phyloP scores from a whole-genome alignment of 345 rosid genomes.

The Euphorbia tirucalli region DNA sequence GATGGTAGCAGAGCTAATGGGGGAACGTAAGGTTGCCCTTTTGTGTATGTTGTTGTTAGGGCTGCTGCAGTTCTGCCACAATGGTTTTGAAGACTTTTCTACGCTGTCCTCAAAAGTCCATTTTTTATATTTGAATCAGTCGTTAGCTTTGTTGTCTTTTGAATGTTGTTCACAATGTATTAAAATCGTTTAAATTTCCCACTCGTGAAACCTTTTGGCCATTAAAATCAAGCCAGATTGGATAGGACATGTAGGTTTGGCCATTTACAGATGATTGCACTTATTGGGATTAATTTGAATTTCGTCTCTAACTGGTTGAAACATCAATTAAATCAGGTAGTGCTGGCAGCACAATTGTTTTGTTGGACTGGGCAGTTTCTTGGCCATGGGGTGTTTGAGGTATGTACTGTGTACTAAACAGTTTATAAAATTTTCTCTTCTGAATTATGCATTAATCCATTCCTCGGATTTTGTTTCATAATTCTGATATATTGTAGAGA shows the following conservation, averaged over 20 bases:
- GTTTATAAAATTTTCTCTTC: neutral
- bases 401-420: constrained; percentile 26
- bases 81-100: neutral
- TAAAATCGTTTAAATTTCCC: neutral
- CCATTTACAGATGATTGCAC: neutral
- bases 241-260: neutral
- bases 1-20: neutral
- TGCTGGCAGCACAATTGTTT: constrained; percentile 57
- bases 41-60: neutral
- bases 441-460: neutral
- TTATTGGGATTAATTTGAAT: neutral
- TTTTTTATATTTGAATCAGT: neutral
- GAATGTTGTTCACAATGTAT: neutral
- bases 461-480: neutral
- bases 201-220: neutral
- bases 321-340: constrained; percentile 45
- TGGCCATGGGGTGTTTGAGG: constrained; percentile 93
- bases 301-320: neutral
- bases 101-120: neutral
- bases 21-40: neutral
- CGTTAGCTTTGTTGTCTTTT: neutral
- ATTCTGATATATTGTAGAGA: constrained; percentile 37
- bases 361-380: constrained; percentile 82
- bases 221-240: neutral
- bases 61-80: neutral